Base-by-base conservation (phyloP, 2,329 filamentous ascomycete genomes). In the Xylariaceae sp. region DNA sequence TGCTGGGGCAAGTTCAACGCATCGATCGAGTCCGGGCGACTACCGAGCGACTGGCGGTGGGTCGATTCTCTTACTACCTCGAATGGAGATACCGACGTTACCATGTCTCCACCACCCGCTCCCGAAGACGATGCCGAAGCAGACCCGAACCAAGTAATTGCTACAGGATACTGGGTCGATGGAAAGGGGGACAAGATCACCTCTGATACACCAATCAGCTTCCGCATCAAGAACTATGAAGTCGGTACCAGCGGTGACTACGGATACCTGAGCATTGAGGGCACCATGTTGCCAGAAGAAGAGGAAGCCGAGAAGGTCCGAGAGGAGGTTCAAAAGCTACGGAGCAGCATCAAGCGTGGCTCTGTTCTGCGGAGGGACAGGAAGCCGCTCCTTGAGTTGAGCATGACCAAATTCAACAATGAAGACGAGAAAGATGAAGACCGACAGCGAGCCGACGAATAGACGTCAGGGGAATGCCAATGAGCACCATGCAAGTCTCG, bases 1-100 rank as follows among this genome's bases (percentile, higher is more conserved):
- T 94, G 91, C 73, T 92, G 91, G 76, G 93, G 93, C 73, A 85
- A 91, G 65, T 97, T 97, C 80, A 96, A 94, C 67, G 90, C 93
- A 1, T 90, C 88, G 49, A 89, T 99, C 61, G 88, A 93, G 68
- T 81, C 87, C 18, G 84, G 83, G 62, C 81, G 90, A 42, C 78
- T 99, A 13, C 94, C 94, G 0, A 74, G 77, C 11, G 82, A 83
- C 23, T 99, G 93, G 94, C 85, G 78, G 62, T 97, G 91, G 88
- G 80, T 90, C 13, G 83, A 86, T 9, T 80, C 85, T 39, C 78
- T 80, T 57, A 78, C 81, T 30, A 30, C 62, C n/a, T 44, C 35
- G 9, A 73, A 76, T 58, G 74, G 72, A 2, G 69, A 66, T 5
- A 61, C 64, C 8, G 61, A 62, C 15, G 64, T 58, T 48, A 58